Conservation (phyloP, 257 asterid species). For the Mentha longifolia region DNA sequence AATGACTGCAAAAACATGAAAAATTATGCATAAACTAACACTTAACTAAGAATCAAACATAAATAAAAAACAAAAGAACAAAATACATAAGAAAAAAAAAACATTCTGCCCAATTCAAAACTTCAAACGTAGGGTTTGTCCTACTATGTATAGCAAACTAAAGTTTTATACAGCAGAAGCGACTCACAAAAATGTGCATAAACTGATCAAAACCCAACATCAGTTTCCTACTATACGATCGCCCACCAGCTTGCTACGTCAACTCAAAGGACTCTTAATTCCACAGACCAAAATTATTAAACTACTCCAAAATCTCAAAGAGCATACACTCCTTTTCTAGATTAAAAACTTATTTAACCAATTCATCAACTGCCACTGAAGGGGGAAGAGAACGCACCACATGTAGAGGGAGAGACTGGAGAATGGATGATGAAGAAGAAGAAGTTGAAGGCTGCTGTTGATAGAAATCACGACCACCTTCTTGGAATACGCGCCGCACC, state of each 20-base stretch:
- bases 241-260: conserved; percentile 19
- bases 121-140: conserved; percentile 4
- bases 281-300: conserved; percentile 26
- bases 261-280: conserved; percentile 19
- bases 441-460: conserved; percentile 90
- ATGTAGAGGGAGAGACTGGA: conserved; percentile 94
- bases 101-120: background rate
- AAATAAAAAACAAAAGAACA: background rate
- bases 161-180: conserved; percentile 16
- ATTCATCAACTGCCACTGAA: conserved; percentile 15
- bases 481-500: conserved; percentile 87
- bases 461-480: conserved; percentile 94
- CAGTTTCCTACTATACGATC: conserved; percentile 16
- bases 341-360: background rate
- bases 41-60: conserved; percentile 12
- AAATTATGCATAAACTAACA: conserved; percentile 10
- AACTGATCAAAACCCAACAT: conserved; percentile 21
- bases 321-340: background rate
- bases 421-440: conserved; percentile 83
- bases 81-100: background rate
- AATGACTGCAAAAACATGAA: conserved; percentile 69
- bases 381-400: conserved; percentile 52
- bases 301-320: background rate
- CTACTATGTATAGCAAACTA: background rate
- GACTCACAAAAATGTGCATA: background rate